phyloP scores from a whole-genome alignment of 2,329 filamentous ascomycete genomes.

The Paracamarosporium sp. region DNA sequence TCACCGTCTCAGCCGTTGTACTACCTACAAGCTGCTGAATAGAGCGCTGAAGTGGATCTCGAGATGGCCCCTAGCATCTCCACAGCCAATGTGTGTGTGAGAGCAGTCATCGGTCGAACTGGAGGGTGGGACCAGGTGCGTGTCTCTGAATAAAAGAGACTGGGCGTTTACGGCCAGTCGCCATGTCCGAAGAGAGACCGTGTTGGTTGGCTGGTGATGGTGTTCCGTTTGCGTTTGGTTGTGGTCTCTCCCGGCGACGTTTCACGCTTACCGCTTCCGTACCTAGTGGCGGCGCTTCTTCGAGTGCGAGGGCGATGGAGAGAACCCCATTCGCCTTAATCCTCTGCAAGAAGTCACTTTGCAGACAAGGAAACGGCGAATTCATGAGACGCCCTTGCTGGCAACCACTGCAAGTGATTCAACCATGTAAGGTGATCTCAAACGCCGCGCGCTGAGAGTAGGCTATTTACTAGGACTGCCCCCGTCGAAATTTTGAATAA shows the following conservation, averaged over 20 bases:
- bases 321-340: background rate
- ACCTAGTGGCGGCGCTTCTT: conserved; percentile 31
- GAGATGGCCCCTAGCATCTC: conserved; percentile 23
- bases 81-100: conserved; percentile 29
- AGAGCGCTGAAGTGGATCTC: conserved; percentile 21
- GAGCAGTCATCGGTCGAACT: conserved; percentile 6
- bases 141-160: conserved; percentile 38
- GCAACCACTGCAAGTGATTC: background rate
- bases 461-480: background rate
- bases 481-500: background rate
- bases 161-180: conserved; percentile 22
- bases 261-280: conserved; percentile 27
- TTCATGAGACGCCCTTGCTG: background rate
- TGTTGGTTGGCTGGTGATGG: conserved; percentile 9
- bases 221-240: conserved; percentile 26
- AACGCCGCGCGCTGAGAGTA: background rate
- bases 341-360: background rate
- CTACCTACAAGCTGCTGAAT: conserved; percentile 23
- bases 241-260: conserved; percentile 18
- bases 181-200: conserved; percentile 15
- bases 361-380: background rate
- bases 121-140: conserved; percentile 12
- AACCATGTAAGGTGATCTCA: background rate
- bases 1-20: conserved; percentile 30
- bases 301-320: conserved; percentile 1